phyloP scores from a whole-genome alignment of 2,329 filamentous ascomycete genomes.

The Metarhizium sp. region DNA sequence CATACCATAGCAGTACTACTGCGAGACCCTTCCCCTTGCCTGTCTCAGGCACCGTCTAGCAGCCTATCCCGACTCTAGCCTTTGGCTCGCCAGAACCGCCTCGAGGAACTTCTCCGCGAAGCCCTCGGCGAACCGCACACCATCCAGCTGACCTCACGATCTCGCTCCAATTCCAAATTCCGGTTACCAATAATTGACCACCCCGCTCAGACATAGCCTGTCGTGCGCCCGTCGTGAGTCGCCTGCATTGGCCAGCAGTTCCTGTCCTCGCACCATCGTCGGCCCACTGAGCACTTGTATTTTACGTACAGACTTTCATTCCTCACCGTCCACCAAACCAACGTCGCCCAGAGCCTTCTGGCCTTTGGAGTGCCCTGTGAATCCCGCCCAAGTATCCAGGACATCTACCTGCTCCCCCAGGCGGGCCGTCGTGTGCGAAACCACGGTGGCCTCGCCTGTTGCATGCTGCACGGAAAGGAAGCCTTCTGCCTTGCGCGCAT shows the following conservation, averaged over 20 bases:
- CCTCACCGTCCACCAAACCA: neutral
- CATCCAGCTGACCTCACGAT: slow-evolving; percentile 5
- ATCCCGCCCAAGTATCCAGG: slow-evolving; percentile 6
- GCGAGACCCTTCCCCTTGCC: too few relatives aligned
- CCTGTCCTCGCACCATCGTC: slow-evolving; percentile 11
- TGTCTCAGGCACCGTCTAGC: neutral
- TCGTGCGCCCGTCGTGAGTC: slow-evolving; percentile 5
- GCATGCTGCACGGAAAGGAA: slow-evolving; percentile 11
- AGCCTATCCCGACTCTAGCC: neutral
- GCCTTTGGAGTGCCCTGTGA: neutral
- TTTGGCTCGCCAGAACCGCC: neutral
- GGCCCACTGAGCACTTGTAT: slow-evolving; percentile 23
- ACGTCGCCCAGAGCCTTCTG: neutral
- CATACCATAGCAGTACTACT: too few relatives aligned
- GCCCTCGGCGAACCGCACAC: neutral
- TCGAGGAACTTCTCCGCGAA: neutral
- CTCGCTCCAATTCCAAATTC: neutral
- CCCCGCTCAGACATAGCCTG: slow-evolving; percentile 5
- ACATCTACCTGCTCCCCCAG: slow-evolving; percentile 7
- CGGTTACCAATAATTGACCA: slow-evolving; percentile 1
- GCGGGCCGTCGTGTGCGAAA: slow-evolving; percentile 12
- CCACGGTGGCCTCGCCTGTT: slow-evolving; percentile 17
- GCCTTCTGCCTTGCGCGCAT: neutral
- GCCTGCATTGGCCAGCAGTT: slow-evolving; percentile 19
- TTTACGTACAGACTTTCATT: slow-evolving; percentile 24